These are phyloP conservation scores for Gossypium aridum DNA, from an alignment of 441 rosid species.

Conservation along the genomic window DNA sequence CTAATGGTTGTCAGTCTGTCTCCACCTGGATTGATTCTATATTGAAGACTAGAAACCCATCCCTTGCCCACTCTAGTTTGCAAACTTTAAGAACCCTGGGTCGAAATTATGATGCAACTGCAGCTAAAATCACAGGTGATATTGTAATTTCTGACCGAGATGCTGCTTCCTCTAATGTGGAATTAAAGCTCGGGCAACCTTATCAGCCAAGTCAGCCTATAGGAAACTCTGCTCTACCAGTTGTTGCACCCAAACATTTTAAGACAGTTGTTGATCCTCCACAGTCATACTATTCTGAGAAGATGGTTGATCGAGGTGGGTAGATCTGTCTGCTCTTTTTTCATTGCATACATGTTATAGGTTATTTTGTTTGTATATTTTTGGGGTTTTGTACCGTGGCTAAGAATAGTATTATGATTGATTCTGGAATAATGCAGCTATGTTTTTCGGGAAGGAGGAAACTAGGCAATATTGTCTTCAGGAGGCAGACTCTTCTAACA, in stretches of 20 bases:
- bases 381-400: conserved; percentile 5
- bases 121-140: conserved; percentile 17
- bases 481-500: conserved; percentile 18
- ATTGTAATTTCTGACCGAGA: conserved; percentile 17
- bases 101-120: conserved; percentile 17
- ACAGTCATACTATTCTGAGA: conserved; percentile 23
- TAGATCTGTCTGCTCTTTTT: conserved; percentile 12
- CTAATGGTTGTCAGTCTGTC: conserved; percentile 20
- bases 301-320: conserved; percentile 31
- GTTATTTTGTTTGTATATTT: conserved; percentile 4
- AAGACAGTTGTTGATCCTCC: conserved; percentile 16
- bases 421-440: conserved; percentile 30
- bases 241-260: conserved; percentile 16
- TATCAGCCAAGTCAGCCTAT: conserved; percentile 28
- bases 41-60: conserved; percentile 20
- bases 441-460: conserved; percentile 18
- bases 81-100: conserved; percentile 20
- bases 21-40: conserved; percentile 19
- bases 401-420: conserved; percentile 12
- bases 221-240: conserved; percentile 27
- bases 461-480: conserved; percentile 19
- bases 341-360: background rate
- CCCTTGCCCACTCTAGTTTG: conserved; percentile 10
- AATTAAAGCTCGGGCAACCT: conserved; percentile 56
- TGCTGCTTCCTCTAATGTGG: conserved; percentile 34